Evolutionary conservation across 768 basidiomycete genomes (phyloP).

Genomic region (Neoboletus brunneissimus): DNA sequence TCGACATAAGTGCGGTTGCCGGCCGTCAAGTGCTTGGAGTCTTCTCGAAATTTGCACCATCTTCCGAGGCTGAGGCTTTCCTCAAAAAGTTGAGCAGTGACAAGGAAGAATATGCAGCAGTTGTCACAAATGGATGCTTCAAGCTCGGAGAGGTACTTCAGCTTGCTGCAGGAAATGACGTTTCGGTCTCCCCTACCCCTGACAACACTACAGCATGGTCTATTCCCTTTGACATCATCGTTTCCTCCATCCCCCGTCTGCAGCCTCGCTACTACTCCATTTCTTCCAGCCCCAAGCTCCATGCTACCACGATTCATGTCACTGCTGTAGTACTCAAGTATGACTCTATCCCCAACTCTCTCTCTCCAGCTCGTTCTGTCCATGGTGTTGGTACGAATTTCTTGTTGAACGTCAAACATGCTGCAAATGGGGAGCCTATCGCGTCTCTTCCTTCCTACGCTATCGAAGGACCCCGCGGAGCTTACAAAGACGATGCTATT

Average conservation of each 20-base stretch:
- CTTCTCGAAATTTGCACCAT: slow-evolving; percentile 86
- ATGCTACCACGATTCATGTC: slow-evolving; percentile 88
- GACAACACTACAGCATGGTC: slow-evolving; percentile 81
- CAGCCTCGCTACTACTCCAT: slow-evolving; percentile 99
- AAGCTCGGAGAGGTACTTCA: slow-evolving; percentile 94
- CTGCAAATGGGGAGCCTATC: slow-evolving; percentile 56
- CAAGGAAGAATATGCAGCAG: slow-evolving; percentile 81
- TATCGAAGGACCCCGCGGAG: slow-evolving; percentile 87
- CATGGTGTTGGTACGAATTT: slow-evolving; percentile 95
- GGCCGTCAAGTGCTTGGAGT: slow-evolving; percentile 91
- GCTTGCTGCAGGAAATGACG: slow-evolving; percentile 79
- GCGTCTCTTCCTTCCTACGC: slow-evolving; percentile 67
- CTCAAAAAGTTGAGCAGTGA: slow-evolving; percentile 76
- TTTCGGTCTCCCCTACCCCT: slow-evolving; percentile 51
- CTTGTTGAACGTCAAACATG: slow-evolving; percentile 86
- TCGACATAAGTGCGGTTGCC: slow-evolving; percentile 92
- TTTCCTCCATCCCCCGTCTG: slow-evolving; percentile 89
- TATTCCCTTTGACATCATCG: slow-evolving; percentile 95
- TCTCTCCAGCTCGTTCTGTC: slow-evolving; percentile 61
- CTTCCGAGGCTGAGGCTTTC: slow-evolving; percentile 67
- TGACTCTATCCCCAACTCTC: slow-evolving; percentile 56
- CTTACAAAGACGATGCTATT: slow-evolving; percentile 65
- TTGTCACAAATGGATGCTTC: slow-evolving; percentile 78
- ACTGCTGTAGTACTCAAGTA: slow-evolving; percentile 96
- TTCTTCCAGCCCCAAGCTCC: slow-evolving; percentile 91